A percentile compares a stretch with the other conserved stretches of the same genome.
phyloP scores from a whole-genome alignment of 2,329 filamentous ascomycete genomes.

The Hymenoscyphus scutula region DNA sequence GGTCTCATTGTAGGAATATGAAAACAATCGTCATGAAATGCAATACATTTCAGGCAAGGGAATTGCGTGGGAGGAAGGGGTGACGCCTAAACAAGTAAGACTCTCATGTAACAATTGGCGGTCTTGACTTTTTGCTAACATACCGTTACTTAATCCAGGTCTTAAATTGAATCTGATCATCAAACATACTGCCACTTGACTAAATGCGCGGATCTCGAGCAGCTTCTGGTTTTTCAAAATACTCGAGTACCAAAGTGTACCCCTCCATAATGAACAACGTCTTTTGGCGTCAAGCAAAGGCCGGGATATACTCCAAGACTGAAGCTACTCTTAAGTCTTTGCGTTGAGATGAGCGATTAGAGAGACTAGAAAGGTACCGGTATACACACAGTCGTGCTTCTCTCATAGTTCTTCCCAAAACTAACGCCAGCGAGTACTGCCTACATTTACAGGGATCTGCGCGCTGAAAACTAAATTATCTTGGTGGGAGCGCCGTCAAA shows the following conservation, averaged over 20 bases:
- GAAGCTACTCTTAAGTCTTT: too few species aligned
- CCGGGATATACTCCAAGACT: too few species aligned
- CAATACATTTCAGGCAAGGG: background rate
- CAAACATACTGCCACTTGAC: background rate
- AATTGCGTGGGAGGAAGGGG: constrained; percentile 5
- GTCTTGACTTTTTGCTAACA: background rate
- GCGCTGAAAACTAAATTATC: too few species aligned
- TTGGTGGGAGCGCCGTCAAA: too few species aligned
- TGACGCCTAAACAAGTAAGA: constrained; percentile 2
- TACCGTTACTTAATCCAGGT: background rate
- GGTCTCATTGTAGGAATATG: background rate
- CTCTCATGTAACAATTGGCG: background rate
- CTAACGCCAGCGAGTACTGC: too few species aligned
- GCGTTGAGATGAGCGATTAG: too few species aligned
- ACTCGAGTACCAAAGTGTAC: background rate
- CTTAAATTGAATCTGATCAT: constrained; percentile 9
- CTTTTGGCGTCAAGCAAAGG: too few species aligned
- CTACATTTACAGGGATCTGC: too few species aligned
- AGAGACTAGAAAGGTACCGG: too few species aligned
- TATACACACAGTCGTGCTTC: too few species aligned
- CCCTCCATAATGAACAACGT: background rate
- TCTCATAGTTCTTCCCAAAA: too few species aligned
- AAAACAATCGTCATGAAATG: background rate
- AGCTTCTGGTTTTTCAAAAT: background rate
- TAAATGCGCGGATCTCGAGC: background rate